These are phyloP conservation scores for Neofusicoccum umdonicola DNA, from an alignment of 2,329 filamentous ascomycete genomes.

Conservation along the genomic window DNA sequence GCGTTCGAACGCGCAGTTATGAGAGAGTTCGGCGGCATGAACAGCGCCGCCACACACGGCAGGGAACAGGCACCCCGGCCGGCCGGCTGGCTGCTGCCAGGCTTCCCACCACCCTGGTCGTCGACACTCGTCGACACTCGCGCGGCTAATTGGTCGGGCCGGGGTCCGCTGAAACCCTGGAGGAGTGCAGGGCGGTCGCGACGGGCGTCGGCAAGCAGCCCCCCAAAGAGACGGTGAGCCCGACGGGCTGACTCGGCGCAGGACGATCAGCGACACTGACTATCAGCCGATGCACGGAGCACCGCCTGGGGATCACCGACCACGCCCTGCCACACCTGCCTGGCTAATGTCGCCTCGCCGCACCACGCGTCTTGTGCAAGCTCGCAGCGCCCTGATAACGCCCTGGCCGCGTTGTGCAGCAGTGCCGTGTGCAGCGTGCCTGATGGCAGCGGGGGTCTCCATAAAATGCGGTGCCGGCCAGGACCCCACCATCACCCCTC, in stretches of 20 bases:
- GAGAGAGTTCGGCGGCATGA: no score
- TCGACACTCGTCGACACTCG: no score
- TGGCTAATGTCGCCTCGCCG: not conserved
- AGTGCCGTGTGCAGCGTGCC: not conserved
- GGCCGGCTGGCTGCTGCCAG: no score
- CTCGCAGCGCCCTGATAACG: not conserved
- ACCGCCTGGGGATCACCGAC: not conserved
- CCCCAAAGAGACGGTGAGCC: not conserved
- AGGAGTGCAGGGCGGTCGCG: no score
- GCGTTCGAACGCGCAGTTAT: no score
- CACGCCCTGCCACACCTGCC: not conserved
- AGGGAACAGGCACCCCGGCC: no score
- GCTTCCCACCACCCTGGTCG: no score
- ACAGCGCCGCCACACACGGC: no score
- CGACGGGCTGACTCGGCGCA: not conserved
- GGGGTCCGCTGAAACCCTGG: no score
- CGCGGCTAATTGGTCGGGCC: not conserved
- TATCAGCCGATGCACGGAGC: not conserved
- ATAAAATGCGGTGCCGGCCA: no score
- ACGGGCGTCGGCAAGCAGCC: no score
- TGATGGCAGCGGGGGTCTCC: not conserved
- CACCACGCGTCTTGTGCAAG: not conserved
- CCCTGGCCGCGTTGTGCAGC: not conserved
- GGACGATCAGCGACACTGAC: not conserved
- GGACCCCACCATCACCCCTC: not conserved